A percentile compares a stretch with the other conserved stretches of the same genome.
Conservation (phyloP, 108 stramenopile species). For the Skeletonema grethae region DNA sequence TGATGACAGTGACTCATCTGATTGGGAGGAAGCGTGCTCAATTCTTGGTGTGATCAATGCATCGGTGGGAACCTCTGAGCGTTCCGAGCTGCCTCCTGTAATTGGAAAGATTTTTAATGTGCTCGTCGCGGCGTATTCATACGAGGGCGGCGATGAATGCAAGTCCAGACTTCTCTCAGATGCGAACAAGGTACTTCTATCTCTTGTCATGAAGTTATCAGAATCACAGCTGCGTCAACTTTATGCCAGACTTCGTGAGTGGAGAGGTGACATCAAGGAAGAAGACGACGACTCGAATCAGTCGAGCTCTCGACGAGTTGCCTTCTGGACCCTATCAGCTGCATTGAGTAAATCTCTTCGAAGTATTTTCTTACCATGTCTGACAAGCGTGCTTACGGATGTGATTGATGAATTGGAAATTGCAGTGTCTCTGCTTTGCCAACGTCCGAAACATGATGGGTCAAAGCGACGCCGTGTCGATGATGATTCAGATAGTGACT, state of each 20-base stretch:
- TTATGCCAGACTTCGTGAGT: constrained; percentile 70
- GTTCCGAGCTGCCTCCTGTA: constrained; percentile 64
- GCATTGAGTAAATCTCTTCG: constrained; percentile 59
- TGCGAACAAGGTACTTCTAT: constrained; percentile 60
- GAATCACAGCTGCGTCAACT: constrained; percentile 84
- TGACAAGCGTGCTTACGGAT: constrained; percentile 72
- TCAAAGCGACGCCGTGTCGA: constrained; percentile 44
- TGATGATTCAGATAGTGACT: constrained; percentile 2
- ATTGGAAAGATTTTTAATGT: constrained; percentile 57
- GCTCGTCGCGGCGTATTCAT: constrained; percentile 54
- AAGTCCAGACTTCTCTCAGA: constrained; percentile 37
- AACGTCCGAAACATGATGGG: constrained; percentile 32
- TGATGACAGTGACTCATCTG: constrained; percentile 5
- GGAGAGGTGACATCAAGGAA: constrained; percentile 65
- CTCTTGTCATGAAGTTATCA: constrained; percentile 83
- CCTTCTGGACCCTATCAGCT: constrained; percentile 82
- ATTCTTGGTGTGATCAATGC: constrained; percentile 53
- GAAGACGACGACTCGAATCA: constrained; percentile 17
- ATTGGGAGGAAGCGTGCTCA: constrained; percentile 46
- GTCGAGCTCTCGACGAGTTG: constrained; percentile 33
- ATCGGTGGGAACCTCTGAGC: constrained; percentile 50
- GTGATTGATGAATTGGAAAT: constrained; percentile 71
- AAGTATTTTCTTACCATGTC: constrained; percentile 82
- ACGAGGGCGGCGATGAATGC: constrained; percentile 25
- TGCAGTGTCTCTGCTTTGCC: constrained; percentile 45